phyloP scores from a whole-genome alignment of 2,329 filamentous ascomycete genomes.

The Alternaria novae-zelandiae region DNA sequence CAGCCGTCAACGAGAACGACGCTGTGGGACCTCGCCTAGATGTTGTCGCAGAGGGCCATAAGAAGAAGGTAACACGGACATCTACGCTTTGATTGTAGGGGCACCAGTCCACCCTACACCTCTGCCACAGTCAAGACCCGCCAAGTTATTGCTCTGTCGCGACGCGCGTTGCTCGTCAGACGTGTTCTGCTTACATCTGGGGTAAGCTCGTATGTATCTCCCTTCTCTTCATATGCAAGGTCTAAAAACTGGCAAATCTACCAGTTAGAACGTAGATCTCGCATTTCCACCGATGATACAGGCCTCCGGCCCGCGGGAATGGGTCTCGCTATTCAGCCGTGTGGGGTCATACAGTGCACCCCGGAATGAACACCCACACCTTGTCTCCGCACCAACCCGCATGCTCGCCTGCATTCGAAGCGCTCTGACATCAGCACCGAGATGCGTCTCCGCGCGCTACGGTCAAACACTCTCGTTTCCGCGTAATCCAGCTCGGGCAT shows the following conservation, averaged over 20 bases:
- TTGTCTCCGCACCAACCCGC: conserved; percentile 8
- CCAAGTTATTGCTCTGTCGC: conserved; percentile 10
- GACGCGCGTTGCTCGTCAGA: conserved; percentile 26
- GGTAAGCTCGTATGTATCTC: conserved; percentile 21
- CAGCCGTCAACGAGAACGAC: conserved; percentile 18
- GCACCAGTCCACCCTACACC: not conserved
- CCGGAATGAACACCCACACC: conserved; percentile 22
- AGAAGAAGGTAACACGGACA: conserved; percentile 34
- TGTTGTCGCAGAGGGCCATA: conserved; percentile 27
- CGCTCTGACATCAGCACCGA: conserved; percentile 28
- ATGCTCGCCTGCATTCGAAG: conserved; percentile 6
- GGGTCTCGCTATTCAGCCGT: conserved; percentile 22
- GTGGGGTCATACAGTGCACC: conserved; percentile 25
- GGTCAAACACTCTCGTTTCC: conserved; percentile 12
- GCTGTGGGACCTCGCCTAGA: conserved; percentile 23
- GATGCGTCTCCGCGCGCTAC: conserved; percentile 3
- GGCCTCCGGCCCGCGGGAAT: conserved; percentile 17
- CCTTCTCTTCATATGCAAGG: conserved; percentile 9
- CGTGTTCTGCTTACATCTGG: conserved; percentile 15
- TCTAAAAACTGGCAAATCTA: conserved; percentile 13
- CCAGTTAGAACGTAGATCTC: conserved; percentile 21
- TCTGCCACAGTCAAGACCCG: not conserved
- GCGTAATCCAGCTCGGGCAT: conserved; percentile 8
- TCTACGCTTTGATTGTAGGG: conserved; percentile 24
- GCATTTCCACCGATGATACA: conserved; percentile 25